These are phyloP conservation scores for Amylocystis lapponica DNA, from an alignment of 768 basidiomycete genomes.

Conservation along the genomic window DNA sequence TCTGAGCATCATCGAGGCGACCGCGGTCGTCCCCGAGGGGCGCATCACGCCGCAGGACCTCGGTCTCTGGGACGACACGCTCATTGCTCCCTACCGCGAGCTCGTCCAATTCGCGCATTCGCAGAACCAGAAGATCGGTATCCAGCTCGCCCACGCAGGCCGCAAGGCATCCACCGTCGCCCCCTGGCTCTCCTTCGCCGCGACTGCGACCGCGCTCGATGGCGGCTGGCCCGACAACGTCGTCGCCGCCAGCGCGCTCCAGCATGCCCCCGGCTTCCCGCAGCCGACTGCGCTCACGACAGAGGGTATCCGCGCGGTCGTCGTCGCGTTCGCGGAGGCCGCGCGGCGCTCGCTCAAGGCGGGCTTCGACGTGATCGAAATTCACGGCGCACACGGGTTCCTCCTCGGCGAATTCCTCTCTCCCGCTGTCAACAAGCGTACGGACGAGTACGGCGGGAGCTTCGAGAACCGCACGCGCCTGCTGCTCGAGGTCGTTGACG, in stretches of 20 bases:
- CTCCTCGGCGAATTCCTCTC: constrained; percentile 32
- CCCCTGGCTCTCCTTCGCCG: constrained; percentile 53
- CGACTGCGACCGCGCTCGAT: constrained; percentile 25
- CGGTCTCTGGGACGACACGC: constrained; percentile 60
- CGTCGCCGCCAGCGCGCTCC: constrained; percentile 49
- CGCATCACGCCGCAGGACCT: constrained; percentile 49
- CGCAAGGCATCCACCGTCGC: constrained; percentile 59
- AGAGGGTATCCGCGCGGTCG: constrained; percentile 1
- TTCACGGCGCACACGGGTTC: constrained; percentile 19
- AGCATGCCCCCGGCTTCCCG: constrained; percentile 36
- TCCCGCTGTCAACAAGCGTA: constrained; percentile 31
- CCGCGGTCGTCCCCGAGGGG: constrained; percentile 51
- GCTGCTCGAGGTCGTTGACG: constrained; percentile 55
- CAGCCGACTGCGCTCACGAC: not conserved
- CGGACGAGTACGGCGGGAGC: constrained; percentile 43
- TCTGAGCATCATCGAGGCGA: constrained; percentile 58
- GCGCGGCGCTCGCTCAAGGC: constrained; percentile 48
- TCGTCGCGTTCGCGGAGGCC: constrained; percentile 1
- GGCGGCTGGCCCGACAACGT: constrained; percentile 31
- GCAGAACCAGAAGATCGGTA: constrained; percentile 59
- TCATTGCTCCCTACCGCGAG: constrained; percentile 37
- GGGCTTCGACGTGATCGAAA: constrained; percentile 32
- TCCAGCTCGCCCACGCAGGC: constrained; percentile 73
- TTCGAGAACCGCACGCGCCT: constrained; percentile 50
- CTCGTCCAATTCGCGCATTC: constrained; percentile 67